Base-by-base conservation (phyloP, 768 basidiomycete species). In the Gelatoporia subvermispora region DNA sequence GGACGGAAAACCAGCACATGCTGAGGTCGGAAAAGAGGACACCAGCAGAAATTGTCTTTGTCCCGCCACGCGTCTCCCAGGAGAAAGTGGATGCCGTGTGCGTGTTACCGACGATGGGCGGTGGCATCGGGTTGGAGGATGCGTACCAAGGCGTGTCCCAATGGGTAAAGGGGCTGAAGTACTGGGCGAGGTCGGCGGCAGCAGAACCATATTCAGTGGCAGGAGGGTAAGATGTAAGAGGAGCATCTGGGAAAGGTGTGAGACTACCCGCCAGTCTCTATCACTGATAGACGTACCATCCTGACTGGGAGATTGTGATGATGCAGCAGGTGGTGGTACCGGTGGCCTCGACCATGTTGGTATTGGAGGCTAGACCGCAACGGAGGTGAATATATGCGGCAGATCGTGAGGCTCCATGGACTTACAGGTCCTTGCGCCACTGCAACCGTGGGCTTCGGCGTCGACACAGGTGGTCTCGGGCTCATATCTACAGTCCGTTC, bases 1-100 rank as follows among this genome's bases (percentile, higher is more conserved):
- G 58, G 40, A 78, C 70, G 38, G 61, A 62, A 54, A 69, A 74
- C 74, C 73, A 78, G 61, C 71, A 73, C 17, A 76, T 56, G 58
- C 73, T 76, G 45, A 78, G 68, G 52, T 80, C 78, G 5, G 68
- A 62, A 62, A 77, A 78, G 39, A 77, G 54, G 8, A 71, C 63
- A 8, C 72, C 72, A 36, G 68, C 65, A 40, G 56, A 58, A 17
- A 68, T 52, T 0, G 68, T 70, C 53, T 66, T 64, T 23, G 53
- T 60, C 2, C 49, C 50, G 9, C 68, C 69, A 8, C 53, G 51
- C 5, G 58, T 60, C 52, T 58, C 48, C 59, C 65, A 68, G 20
- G 66, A 56, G 40, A 59, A 63, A 11, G 60, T 49, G 45, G 24
- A 52, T 11, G 23, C 28, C 20, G 52, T 43, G 25, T 47, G 48